Conservation (phyloP, 2,329 filamentous ascomycete genomes). For the Phialophora tarda region DNA sequence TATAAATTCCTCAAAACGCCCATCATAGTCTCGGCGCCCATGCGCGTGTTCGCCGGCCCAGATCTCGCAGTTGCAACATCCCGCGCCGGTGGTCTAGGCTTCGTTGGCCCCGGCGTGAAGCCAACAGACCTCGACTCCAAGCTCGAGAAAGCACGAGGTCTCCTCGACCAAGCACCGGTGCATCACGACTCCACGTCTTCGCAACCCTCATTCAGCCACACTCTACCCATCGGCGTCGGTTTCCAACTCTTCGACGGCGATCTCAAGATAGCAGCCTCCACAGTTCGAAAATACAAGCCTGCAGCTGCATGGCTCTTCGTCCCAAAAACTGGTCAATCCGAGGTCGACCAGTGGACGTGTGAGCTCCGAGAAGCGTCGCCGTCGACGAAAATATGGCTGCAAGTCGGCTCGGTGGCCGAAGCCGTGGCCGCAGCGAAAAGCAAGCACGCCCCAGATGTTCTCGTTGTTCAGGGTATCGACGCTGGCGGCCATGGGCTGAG, state of each 20-base stretch:
- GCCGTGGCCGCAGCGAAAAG: conserved; percentile 48
- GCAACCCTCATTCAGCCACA: conserved; percentile 15
- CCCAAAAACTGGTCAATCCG: conserved; percentile 39
- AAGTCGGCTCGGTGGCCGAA: conserved; percentile 56
- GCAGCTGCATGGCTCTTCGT: conserved; percentile 49
- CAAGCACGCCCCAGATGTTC: conserved; percentile 50
- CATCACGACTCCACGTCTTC: not conserved
- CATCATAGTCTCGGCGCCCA: conserved; percentile 67
- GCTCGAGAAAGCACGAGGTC: conserved; percentile 39
- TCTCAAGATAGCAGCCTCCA: conserved; percentile 28
- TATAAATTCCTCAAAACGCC: conserved; percentile 18
- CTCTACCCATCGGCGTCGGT: conserved; percentile 48
- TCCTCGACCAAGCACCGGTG: conserved; percentile 33
- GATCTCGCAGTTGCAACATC: conserved; percentile 66
- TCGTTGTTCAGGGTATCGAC: conserved; percentile 60
- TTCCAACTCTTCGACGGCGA: conserved; percentile 45
- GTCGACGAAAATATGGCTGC: conserved; percentile 57
- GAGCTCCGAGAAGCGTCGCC: conserved; percentile 49
- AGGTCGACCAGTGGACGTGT: conserved; percentile 51
- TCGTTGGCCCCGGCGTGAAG: conserved; percentile 63
- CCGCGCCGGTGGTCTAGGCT: conserved; percentile 57
- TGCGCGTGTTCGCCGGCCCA: conserved; percentile 66
- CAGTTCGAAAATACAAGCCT: conserved; percentile 43
- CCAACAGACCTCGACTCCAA: conserved; percentile 41
- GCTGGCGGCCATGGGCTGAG: conserved; percentile 60